Base-by-base conservation (phyloP, 2,329 filamentous ascomycete genomes). In the Tolypocladium tundrense region DNA sequence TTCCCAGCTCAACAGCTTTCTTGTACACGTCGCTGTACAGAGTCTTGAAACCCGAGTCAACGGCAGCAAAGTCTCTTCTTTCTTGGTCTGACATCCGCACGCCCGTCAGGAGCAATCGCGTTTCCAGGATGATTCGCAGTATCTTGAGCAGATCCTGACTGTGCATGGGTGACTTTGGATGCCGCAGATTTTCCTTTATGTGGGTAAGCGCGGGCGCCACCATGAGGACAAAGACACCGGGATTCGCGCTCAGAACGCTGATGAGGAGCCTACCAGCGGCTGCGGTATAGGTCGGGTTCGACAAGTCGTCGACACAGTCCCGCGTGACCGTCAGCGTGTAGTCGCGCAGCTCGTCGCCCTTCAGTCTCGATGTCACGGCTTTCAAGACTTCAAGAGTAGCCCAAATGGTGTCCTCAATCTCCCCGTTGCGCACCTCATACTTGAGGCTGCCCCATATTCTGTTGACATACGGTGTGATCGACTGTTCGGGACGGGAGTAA, bases 381-480 rank as follows among this genome's bases (percentile, higher is more conserved):
- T 77, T 75, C 56, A 85, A 75, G 4, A 82, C 79, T 52, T 79
- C 77, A 19, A 85, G 69, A 1, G 82, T 84, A 3, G 77, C 77
- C 65, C 82, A 78, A 16, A 84, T 80, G 1, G 77, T 77, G 60
- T 84, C 82, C 59, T 80, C 77, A 10, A 82, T 75, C 59, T 85
- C 82, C 14, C 82, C 82, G 57, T 85, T 84, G 40, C 82, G 79
- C 14, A 85, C 82, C 61, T 85, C 82, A 60, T 83, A 85, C 65
- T 85, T 85, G 53, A 85, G 76, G n/a, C 81, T 81, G 37, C 74
- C 73, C 82, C 82, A 85, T 53, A 84, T 77, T 51, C 78, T 75
- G 54, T 77, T 72, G 21, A 75, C 70, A 54, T 79, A 77, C 0
- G 82, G 81, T 1, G 71, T 72, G 16, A 84, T 66, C 10, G 75